Base-by-base conservation (phyloP, 2,329 filamentous ascomycete genomes). In the Paecilomyces niveus region DNA sequence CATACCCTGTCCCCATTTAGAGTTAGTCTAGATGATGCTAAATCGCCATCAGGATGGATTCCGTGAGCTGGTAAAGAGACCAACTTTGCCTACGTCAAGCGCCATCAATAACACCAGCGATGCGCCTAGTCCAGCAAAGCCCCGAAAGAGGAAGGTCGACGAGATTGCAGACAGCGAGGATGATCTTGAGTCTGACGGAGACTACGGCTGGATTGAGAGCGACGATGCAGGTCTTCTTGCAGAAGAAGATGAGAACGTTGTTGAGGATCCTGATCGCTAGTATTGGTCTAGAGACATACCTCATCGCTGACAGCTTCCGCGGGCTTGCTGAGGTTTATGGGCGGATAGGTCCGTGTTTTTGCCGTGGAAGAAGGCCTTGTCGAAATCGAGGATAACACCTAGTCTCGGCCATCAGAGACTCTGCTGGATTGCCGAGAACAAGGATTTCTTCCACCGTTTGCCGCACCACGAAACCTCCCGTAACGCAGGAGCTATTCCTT, bases 81-180 rank as follows among this genome's bases (percentile, higher is more conserved):
- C 54, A 54, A 22, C 54, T 52, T 22, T 57, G 9, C 39, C 39
- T 21, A n/a, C 39, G n/a, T 60, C 52, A 54, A 50, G 15, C 52
- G 31, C 35, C 57, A 51, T 11, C 58, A 51, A 50, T 52, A 24
- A 35, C 59, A 62, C 24, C 56, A 54, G 54, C 58, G 22, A 50
- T 63, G 57, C 57, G 52, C 24, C 62, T 59, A 7, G 56, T 52
- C 21, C 57, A 54, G 26, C 57, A 57, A 57, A 62, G 39, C 35
- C 60, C 22, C 64, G 70, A 18, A 80, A 80, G 62, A 72, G 78
- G 24, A 80, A 79, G 58, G 68, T 72, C 15, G 69, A 72, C 39
- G 76, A 79, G 62, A 70, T 78, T 31, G 73, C 73, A 2, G 75
- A 78, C 60, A 78, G 75, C 53, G 75, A 78, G 54, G 76, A 78